Percentiles rank a stretch among this genome's conserved stretches.
These are phyloP conservation scores for Kockiozyma suomiensis DNA, from an alignment of 805 yeast genomes.

Conservation along the genomic window DNA sequence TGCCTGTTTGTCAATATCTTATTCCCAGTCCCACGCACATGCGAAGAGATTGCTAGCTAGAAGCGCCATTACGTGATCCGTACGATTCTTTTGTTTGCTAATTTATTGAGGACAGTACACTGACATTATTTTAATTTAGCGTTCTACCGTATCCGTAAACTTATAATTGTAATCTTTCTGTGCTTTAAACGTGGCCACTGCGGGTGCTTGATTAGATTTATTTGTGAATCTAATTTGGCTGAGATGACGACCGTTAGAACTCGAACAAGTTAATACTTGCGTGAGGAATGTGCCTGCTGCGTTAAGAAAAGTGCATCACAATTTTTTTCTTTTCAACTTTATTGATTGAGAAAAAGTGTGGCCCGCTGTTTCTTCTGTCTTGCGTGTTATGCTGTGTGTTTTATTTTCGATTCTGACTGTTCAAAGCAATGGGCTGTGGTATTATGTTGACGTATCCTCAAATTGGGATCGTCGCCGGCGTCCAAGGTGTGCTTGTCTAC, in stretches of 20 bases:
- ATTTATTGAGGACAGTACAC: not conserved
- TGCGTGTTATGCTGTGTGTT: not conserved
- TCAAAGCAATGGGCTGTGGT: constrained; percentile 83
- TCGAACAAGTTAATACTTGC: constrained; percentile 83
- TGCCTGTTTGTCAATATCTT: not conserved
- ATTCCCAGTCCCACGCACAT: not conserved
- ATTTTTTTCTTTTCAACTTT: constrained; percentile 23
- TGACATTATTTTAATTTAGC: not conserved
- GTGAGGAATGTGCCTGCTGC: constrained; percentile 58
- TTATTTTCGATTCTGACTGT: constrained; percentile 14
- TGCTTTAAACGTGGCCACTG: constrained; percentile 34
- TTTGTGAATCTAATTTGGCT: constrained; percentile 44
- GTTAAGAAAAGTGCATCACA: not conserved
- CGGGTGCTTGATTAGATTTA: constrained; percentile 51
- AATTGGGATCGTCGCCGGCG: constrained; percentile 81
- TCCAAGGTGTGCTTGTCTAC: constrained; percentile 84
- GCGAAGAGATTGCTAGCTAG: constrained; percentile 7
- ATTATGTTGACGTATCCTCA: constrained; percentile 82
- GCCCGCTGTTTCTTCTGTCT: not conserved
- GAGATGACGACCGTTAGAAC: constrained; percentile 79
- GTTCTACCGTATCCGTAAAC: not conserved
- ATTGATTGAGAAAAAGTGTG: not conserved
- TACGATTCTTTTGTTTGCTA: not conserved
- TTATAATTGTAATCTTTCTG: constrained; percentile 1
- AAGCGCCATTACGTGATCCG: not conserved